Percentiles rank a stretch among this genome's conserved stretches.
Evolutionary conservation across 2,329 filamentous ascomycete species (phyloP).

Genomic region (Helotiales sp.): DNA sequence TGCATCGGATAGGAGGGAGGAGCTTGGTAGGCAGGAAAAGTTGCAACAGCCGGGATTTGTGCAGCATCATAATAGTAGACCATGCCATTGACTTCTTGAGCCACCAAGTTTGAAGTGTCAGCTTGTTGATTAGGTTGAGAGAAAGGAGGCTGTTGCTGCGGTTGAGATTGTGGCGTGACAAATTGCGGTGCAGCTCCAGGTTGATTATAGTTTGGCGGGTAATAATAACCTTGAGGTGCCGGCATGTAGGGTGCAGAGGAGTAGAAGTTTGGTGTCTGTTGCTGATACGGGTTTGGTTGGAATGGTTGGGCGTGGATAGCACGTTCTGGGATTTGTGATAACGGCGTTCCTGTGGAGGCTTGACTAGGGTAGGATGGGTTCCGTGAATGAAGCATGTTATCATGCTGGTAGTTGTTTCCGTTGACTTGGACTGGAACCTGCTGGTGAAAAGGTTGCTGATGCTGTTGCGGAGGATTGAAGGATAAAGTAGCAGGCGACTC

Average conservation of each 20-base stretch:
- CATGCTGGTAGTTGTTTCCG: slow-evolving; percentile 58
- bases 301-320: slow-evolving; percentile 90
- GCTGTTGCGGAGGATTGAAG: slow-evolving; percentile 64
- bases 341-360: slow-evolving; percentile 74
- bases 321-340: slow-evolving; percentile 91
- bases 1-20: slow-evolving; percentile 60
- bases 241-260: slow-evolving; percentile 56
- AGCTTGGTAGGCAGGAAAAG: slow-evolving; percentile 52
- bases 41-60: slow-evolving; percentile 59
- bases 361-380: slow-evolving; percentile 74
- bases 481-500: slow-evolving; percentile 71
- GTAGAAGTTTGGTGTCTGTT: slow-evolving; percentile 61
- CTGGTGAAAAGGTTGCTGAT: slow-evolving; percentile 90
- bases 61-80: slow-evolving; percentile 90
- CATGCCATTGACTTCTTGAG: slow-evolving; percentile 93
- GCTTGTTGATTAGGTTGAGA: slow-evolving; percentile 41
- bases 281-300: slow-evolving; percentile 72
- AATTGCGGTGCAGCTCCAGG: slow-evolving; percentile 39
- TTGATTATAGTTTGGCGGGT: slow-evolving; percentile 58
- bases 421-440: slow-evolving; percentile 82
- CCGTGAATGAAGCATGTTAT: slow-evolving; percentile 63
- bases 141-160: slow-evolving; percentile 37
- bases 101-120: slow-evolving; percentile 56
- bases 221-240: slow-evolving; percentile 69
- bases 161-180: slow-evolving; percentile 39